These are phyloP conservation scores for Pichia insulana DNA, from an alignment of 805 yeast species.

Conservation along the genomic window DNA sequence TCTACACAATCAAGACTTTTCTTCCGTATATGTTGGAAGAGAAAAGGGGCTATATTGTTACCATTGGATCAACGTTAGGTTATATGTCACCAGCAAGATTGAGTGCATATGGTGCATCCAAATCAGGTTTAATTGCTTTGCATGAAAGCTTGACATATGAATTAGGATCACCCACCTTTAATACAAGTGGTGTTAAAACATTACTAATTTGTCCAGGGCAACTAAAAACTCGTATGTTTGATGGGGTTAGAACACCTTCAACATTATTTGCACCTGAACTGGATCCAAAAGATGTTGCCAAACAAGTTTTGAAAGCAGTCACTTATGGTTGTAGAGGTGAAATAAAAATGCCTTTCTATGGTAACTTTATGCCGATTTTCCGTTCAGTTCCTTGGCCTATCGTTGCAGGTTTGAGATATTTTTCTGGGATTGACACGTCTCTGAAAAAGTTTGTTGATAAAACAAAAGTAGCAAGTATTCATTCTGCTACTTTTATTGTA, in stretches of 20 bases:
- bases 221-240: constrained; percentile 65
- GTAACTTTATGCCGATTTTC: constrained; percentile 61
- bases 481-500: constrained; percentile 1
- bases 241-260: constrained; percentile 62
- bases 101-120: constrained; percentile 81
- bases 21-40: constrained; percentile 60
- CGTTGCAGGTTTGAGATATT: constrained; percentile 41
- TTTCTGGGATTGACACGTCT: constrained; percentile 60
- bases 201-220: constrained; percentile 85
- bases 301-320: constrained; percentile 44
- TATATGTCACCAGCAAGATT: constrained; percentile 76
- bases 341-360: constrained; percentile 68
- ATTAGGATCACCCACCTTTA: constrained; percentile 43
- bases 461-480: constrained; percentile 1
- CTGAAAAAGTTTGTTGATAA: constrained; percentile 27
- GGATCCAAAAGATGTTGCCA: constrained; percentile 60
- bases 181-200: constrained; percentile 51
- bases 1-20: constrained; percentile 60
- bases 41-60: constrained; percentile 67
- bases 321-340: constrained; percentile 58
- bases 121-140: constrained; percentile 75
- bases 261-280: constrained; percentile 73
- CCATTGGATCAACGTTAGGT: constrained; percentile 79
- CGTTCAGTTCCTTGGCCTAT: constrained; percentile 69
- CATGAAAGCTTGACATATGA: constrained; percentile 77